A percentile compares a stretch with the other conserved stretches of the same genome.
Conservation (phyloP, 169 alveolate species). For the Cryptosporidium felis region DNA sequence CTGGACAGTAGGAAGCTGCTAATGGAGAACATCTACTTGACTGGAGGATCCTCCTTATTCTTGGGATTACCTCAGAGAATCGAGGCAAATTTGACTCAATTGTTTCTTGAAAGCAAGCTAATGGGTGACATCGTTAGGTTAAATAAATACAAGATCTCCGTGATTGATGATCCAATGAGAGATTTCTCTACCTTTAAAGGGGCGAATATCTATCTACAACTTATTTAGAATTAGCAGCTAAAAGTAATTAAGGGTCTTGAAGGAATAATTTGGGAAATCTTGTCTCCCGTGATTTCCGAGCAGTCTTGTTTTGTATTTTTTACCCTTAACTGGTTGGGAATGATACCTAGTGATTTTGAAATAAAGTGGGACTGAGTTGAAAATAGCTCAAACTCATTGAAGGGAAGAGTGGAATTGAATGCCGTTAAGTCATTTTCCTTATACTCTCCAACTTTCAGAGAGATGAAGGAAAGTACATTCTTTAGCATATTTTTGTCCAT, state of each 20-base stretch:
- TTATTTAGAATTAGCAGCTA: neutral
- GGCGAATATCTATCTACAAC: conserved; percentile 17
- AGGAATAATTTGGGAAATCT: conserved; percentile 56
- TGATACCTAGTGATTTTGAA: conserved; percentile 28
- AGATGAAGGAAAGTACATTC: conserved; percentile 45
- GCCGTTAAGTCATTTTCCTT: conserved; percentile 50
- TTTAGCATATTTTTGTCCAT: conserved; percentile 55
- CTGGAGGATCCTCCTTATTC: conserved; percentile 38
- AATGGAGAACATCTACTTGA: conserved; percentile 40
- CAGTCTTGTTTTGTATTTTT: conserved; percentile 20
- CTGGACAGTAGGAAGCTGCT: conserved; percentile 27
- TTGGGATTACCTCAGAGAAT: conserved; percentile 63
- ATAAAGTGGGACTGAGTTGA: conserved; percentile 19
- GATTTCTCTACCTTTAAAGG: conserved; percentile 47
- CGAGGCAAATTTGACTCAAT: conserved; percentile 14
- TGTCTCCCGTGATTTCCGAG: conserved; percentile 22
- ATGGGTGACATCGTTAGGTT: conserved; percentile 42
- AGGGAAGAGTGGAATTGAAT: conserved; percentile 13
- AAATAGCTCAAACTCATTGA: conserved; percentile 49
- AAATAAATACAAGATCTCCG: conserved; percentile 35
- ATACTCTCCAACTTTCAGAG: conserved; percentile 45
- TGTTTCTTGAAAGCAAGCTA: conserved; percentile 18
- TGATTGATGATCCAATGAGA: conserved; percentile 48
- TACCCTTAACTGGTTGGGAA: neutral
- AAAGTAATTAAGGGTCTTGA: conserved; percentile 47